These are phyloP conservation scores for Pseudogymnoascus sp. DNA, from an alignment of 2,329 filamentous ascomycete genomes.

Conservation along the genomic window DNA sequence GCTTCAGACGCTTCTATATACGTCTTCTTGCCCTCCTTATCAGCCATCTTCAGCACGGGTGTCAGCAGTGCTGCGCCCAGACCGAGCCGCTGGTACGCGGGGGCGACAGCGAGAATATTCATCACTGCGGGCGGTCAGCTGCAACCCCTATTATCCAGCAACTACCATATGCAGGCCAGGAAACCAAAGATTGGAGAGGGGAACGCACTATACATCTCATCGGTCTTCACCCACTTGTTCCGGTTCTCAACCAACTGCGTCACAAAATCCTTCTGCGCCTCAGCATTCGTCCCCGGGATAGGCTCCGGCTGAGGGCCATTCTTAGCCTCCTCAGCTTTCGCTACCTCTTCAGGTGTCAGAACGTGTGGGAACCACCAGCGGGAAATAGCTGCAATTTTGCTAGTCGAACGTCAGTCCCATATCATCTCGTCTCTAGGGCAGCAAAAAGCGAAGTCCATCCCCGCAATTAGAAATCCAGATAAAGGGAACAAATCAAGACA, in stretches of 20 bases:
- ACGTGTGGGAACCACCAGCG: constrained; percentile 31
- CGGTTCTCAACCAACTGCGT: constrained; percentile 20
- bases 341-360: constrained; percentile 17
- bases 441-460: neutral
- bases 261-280: constrained; percentile 27
- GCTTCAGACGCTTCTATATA: constrained; percentile 34
- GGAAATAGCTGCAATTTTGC: constrained; percentile 27
- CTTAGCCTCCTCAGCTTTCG: neutral
- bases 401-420: neutral
- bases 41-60: constrained; percentile 31
- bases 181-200: neutral
- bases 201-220: constrained; percentile 26
- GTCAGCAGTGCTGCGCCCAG: constrained; percentile 30
- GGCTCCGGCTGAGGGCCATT: constrained; percentile 13
- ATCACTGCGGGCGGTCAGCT: constrained; percentile 18
- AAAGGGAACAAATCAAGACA: constrained; percentile 22
- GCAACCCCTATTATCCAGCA: neutral
- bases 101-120: constrained; percentile 31
- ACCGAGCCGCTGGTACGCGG: constrained; percentile 31
- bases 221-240: constrained; percentile 27
- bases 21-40: constrained; percentile 26
- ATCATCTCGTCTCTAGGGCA: neutral
- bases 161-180: neutral
- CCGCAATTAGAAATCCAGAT: neutral
- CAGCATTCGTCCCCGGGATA: constrained; percentile 28